These are phyloP conservation scores for Aspergillus nomiae DNA, from an alignment of 2,329 filamentous ascomycete species.

Conservation along the genomic window DNA sequence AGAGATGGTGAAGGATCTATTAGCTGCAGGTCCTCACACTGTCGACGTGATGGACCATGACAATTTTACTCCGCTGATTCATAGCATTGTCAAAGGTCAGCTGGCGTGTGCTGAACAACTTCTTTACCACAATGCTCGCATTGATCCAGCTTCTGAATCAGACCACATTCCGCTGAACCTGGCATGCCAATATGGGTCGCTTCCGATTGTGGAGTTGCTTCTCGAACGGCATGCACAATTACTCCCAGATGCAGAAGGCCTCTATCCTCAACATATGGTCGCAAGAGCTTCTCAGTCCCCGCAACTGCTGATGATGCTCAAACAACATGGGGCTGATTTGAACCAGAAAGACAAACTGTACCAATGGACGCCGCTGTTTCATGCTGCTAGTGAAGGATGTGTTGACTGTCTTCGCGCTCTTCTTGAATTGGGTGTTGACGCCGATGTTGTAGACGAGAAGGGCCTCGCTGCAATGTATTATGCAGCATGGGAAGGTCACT, in stretches of 20 bases:
- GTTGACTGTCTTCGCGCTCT: slow-evolving; percentile 82
- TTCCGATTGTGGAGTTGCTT: slow-evolving; percentile 80
- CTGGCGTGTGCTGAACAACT: slow-evolving; percentile 78
- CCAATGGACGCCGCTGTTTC: slow-evolving; percentile 94
- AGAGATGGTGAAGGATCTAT: slow-evolving; percentile 75
- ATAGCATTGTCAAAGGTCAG: slow-evolving; percentile 88
- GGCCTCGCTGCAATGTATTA: slow-evolving; percentile 95
- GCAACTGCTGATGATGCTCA: slow-evolving; percentile 75
- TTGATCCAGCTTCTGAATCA: slow-evolving; percentile 81
- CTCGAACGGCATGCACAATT: slow-evolving; percentile 78
- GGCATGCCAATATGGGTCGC: slow-evolving; percentile 88
- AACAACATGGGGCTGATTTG: slow-evolving; percentile 83
- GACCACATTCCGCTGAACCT: slow-evolving; percentile 95
- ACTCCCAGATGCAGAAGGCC: slow-evolving; percentile 90
- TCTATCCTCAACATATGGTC: slow-evolving; percentile 96
- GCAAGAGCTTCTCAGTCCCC: slow-evolving; percentile 84
- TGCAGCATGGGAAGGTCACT: slow-evolving; percentile 94
- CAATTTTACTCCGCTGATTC: slow-evolving; percentile 94
- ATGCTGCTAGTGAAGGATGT: slow-evolving; percentile 94
- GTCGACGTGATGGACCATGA: slow-evolving; percentile 92
- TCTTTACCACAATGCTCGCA: slow-evolving; percentile 74
- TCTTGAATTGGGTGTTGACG: slow-evolving; percentile 75
- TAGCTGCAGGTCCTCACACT: slow-evolving; percentile 70
- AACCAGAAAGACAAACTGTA: slow-evolving; percentile 95
- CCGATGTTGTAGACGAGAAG: slow-evolving; percentile 86